Evolutionary conservation across 345 rosid genomes (phyloP).

Genomic region (Citrus trifoliata): DNA sequence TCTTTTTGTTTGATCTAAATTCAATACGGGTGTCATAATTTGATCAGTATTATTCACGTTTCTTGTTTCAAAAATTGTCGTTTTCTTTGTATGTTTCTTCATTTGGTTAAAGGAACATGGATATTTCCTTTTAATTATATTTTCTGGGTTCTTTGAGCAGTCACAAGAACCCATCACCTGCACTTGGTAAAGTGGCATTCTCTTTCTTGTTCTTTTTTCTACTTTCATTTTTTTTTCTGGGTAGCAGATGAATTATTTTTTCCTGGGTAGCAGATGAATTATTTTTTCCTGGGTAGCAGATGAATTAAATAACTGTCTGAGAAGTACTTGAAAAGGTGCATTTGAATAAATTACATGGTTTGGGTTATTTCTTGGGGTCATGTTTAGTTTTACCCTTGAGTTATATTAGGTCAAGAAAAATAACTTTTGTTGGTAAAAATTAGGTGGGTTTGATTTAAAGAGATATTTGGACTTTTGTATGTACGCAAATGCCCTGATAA

Average conservation of each 20-base stretch:
- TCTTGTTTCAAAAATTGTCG: neutral
- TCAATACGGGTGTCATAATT: neutral
- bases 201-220: neutral
- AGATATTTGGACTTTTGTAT: neutral
- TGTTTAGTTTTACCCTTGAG: neutral
- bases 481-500: neutral
- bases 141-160: neutral
- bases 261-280: neutral
- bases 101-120: neutral
- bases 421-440: neutral
- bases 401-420: constrained; percentile 1
- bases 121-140: neutral
- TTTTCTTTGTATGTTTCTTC: neutral
- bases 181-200: neutral
- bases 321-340: neutral
- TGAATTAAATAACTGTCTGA: neutral
- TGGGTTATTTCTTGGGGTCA: neutral
- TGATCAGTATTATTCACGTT: neutral
- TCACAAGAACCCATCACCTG: neutral
- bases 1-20: neutral
- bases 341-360: neutral
- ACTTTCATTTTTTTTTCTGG: neutral
- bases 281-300: neutral
- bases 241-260: neutral
- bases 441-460: neutral